Evolutionary conservation across 228 moss, liverwort and hornwort species (phyloP), one percentile per base, ranked within the genome.

Genomic region (Sphagnum magellanicum): DNA sequence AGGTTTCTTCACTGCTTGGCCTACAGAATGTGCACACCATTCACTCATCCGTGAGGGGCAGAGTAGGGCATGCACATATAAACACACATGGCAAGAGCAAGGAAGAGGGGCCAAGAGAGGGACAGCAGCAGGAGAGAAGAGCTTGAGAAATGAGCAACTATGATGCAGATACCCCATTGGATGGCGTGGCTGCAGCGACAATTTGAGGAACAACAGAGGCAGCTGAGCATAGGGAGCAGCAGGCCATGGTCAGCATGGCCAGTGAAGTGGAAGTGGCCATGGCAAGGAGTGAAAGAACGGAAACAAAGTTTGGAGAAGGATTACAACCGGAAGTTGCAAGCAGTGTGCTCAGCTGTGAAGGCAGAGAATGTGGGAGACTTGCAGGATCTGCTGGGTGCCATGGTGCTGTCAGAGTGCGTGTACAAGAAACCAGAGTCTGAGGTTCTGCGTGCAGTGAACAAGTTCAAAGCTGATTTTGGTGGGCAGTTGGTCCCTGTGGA

Each of bases 81-180:
- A 32, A 32, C 32, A 32, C 32, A 32, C 32, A 32, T 32, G 32
- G 32, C 32, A 32, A 32, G 32, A 32, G 32, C 32, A 32, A 32
- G 32, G 32, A 32, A 32, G 1, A 32, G 32, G 32, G 32, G 32
- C 32, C 1, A 32, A 32, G 32, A 32, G 32, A 32, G 3, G 32
- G 32, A 32, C 32, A 32, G 32, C 32, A 32, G 32, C 32, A 32
- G 32, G 32, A 32, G 55, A 55, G 3, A 3, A 55, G 55, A 55
- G 8, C 12, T 55, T 55, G 55, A 55, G 55, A 55, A 8, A 12
- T 8, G 55, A 8, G 55, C 55, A 12, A 55, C 75, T 63, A 80
- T 63, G 80, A 98, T 98, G 92, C 90, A 92, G 84, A 85, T 92
- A 74, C 98, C 87, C 66, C 81, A 81, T 71, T 98, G 98, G 98